phyloP scores from a whole-genome alignment of 306 rosid genomes.

The Canavalia gladiata region DNA sequence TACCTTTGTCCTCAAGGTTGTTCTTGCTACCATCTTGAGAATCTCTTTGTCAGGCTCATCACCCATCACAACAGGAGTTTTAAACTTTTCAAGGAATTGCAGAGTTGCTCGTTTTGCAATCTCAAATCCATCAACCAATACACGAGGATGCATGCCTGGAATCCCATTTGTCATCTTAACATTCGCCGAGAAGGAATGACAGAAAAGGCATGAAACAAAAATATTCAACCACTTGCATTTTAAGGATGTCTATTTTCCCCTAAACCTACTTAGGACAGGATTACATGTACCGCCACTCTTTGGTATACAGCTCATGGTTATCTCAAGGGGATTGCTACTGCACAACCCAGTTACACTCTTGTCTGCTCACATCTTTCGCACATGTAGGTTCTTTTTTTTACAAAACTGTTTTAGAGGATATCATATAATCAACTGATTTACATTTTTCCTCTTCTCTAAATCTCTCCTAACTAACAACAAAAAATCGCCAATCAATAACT shows the following conservation, averaged over 20 bases:
- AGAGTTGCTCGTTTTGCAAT: conserved; percentile 93
- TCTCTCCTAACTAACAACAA: background rate
- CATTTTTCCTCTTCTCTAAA: background rate
- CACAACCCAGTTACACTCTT: background rate
- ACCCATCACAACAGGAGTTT: conserved; percentile 89
- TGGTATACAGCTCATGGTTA: background rate
- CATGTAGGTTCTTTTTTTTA: background rate
- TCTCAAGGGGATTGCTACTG: background rate
- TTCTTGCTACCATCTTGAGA: conserved; percentile 93
- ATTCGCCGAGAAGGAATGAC: background rate
- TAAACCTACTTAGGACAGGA: background rate
- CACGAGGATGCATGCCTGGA: conserved; percentile 99
- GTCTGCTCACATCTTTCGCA: background rate
- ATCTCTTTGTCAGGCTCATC: conserved; percentile 92
- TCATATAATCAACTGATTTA: background rate
- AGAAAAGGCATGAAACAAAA: background rate
- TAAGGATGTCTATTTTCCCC: background rate
- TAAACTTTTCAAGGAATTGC: conserved; percentile 88
- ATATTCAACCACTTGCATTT: background rate
- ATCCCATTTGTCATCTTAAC: conserved; percentile 11
- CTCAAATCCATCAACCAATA: conserved; percentile 96
- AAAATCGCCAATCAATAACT: background rate
- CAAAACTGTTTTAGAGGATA: background rate
- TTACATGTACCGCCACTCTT: background rate
- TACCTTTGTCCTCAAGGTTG: conserved; percentile 95